Base-by-base conservation (phyloP, 1,139 yeast species). In the Kazachstania sp. region DNA sequence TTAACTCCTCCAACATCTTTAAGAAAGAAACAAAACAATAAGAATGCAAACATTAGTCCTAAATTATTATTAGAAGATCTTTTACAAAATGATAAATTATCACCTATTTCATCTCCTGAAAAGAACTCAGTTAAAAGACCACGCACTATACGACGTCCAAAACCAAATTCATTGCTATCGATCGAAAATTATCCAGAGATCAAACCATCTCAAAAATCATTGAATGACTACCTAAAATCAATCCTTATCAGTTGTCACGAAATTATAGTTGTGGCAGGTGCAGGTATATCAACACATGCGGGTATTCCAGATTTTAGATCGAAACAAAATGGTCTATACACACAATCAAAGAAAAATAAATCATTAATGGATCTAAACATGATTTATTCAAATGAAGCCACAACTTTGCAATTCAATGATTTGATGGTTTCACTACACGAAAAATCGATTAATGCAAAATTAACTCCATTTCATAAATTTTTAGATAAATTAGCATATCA, bases 241-340 rank as follows among this genome's bases (percentile, higher is more conserved):
- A 72, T 74, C 0, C 51, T 83, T 12, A 71, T 68, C 54, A 71
- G 79, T 56, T 66, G 75, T n/a, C 68, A 65, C 46, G 66, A 65
- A 46, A 73, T 69, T 68, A 71, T 83, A 1, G 73, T 79, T 34
- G 73, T 87, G 32, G 79, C 92, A 0, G 96, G 96, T 3, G 96
- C 96, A 11, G 96, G 96, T 3, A 79, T 86, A 30, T 85, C 95
- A 28, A 92, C 90, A 49, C 85, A 85, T 40, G 87, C 95, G 0
- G 96, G 96, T 2, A 86, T 87, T 39, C 95, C 95, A 2, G 96
- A 87, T 63, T 87, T 87, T 61, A 70, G 96, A 52, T 85, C 95
- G 0, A 70, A 85, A 9, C 71, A 79, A 41, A 86, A 81, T 50
- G 97, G 97, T 36, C 76, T 88, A 47, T 90, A 88, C 64, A 72